Evolutionary conservation across 768 basidiomycete species (phyloP).

Genomic region (Auricularia heimuer): DNA sequence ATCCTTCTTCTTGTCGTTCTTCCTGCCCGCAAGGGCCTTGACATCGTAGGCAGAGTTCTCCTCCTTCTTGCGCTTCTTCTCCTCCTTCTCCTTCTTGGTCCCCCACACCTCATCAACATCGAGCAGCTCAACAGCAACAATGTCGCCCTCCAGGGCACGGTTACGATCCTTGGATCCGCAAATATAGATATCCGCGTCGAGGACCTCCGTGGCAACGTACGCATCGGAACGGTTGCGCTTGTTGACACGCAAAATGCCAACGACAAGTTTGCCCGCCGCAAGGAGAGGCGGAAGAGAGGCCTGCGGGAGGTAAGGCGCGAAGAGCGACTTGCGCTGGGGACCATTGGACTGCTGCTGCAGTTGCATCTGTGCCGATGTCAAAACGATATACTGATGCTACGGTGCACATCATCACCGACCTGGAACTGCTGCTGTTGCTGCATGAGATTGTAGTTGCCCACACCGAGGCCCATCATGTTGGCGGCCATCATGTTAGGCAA

Average conservation of each 20-base stretch:
- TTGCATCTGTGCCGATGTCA: constrained; percentile 41
- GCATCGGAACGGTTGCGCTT: constrained; percentile 98
- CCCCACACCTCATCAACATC: constrained; percentile 98
- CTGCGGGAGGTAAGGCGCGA: constrained; percentile 97
- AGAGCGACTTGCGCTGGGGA: constrained; percentile 94
- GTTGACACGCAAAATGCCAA: constrained; percentile 94
- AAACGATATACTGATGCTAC: not conserved
- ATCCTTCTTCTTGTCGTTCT: constrained; percentile 99
- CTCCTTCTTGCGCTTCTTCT: constrained; percentile 99
- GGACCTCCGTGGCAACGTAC: constrained; percentile 94
- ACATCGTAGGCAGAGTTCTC: constrained; percentile 93
- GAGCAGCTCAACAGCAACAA: constrained; percentile 93
- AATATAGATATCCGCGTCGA: constrained; percentile 98
- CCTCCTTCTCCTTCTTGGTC: constrained; percentile 99
- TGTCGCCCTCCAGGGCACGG: constrained; percentile 94
- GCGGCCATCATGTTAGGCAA: constrained; percentile 95
- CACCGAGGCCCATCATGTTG: constrained; percentile 85
- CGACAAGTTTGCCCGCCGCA: constrained; percentile 93
- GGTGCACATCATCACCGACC: constrained; percentile 10
- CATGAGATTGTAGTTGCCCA: constrained; percentile 72
- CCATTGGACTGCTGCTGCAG: constrained; percentile 86
- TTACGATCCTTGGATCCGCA: constrained; percentile 99
- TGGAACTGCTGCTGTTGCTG: constrained; percentile 95
- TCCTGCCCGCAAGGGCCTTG: constrained; percentile 62
- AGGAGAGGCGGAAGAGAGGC: constrained; percentile 94